Evolutionary conservation across 495 filamentous ascomycete species (phyloP).

Genomic region (Poronia punctata): DNA sequence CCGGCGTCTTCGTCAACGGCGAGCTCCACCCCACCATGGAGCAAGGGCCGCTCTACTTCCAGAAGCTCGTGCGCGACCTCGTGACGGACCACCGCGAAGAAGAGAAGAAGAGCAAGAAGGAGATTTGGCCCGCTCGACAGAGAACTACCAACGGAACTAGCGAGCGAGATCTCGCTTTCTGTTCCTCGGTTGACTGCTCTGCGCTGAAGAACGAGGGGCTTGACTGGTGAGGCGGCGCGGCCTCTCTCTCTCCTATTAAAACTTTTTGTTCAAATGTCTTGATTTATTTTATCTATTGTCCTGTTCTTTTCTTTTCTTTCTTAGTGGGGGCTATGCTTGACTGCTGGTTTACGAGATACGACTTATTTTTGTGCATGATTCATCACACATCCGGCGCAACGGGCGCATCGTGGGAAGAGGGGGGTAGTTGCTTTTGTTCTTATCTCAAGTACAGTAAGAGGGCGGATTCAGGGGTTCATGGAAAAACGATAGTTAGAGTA

Average conservation of each 20-base stretch:
- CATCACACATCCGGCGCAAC: too few relatives aligned
- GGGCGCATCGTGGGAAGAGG: too few relatives aligned
- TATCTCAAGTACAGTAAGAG: too few relatives aligned
- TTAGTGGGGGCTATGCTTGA: too few relatives aligned
- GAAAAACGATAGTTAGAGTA: too few relatives aligned
- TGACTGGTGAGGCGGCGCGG: conserved; percentile 9
- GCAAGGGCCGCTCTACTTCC: conserved; percentile 41
- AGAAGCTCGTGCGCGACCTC: conserved; percentile 34
- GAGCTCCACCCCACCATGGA: conserved; percentile 40
- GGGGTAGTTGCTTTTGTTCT: too few relatives aligned
- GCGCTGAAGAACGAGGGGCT: conserved; percentile 7
- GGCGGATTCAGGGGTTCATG: too few relatives aligned
- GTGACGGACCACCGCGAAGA: conserved; percentile 31
- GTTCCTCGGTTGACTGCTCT: conserved; percentile 4
- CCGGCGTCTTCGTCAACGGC: conserved; percentile 38
- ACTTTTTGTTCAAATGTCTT: not conserved
- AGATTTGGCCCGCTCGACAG: conserved; percentile 46
- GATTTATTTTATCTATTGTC: not conserved
- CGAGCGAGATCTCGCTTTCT: conserved; percentile 7
- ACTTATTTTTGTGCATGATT: too few relatives aligned
- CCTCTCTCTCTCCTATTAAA: not conserved
- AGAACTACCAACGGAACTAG: conserved; percentile 1
- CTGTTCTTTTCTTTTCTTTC: not conserved
- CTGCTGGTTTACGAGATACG: too few relatives aligned
- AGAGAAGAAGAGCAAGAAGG: conserved; percentile 32